A percentile compares a stretch with the other conserved stretches of the same genome.
Evolutionary conservation across 352 stramenopile genomes (phyloP).

Genomic region (Phytophthora boehmeriae): DNA sequence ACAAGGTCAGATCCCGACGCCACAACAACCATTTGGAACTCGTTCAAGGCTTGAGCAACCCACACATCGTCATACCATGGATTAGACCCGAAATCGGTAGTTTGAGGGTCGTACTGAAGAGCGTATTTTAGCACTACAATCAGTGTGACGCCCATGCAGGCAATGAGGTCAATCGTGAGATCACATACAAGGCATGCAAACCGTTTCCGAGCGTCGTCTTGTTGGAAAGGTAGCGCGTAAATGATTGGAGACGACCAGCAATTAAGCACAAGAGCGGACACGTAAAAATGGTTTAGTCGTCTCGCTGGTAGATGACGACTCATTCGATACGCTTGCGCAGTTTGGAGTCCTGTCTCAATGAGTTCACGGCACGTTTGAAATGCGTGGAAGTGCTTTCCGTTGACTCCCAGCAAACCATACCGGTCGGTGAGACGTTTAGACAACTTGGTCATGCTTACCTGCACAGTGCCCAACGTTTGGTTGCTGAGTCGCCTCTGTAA

Average conservation of each 20-base stretch:
- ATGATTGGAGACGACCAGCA: slow-evolving; percentile 19
- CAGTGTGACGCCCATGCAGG: slow-evolving; percentile 17
- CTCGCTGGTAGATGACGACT: slow-evolving; percentile 14
- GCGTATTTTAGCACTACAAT: slow-evolving; percentile 18
- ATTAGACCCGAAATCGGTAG: slow-evolving; percentile 10
- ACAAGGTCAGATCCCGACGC: slow-evolving; percentile 22
- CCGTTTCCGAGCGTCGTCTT: slow-evolving; percentile 7
- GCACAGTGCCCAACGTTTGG: not conserved
- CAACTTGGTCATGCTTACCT: not conserved
- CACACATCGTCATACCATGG: slow-evolving; percentile 20
- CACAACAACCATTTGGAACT: slow-evolving; percentile 26
- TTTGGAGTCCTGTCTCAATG: slow-evolving; percentile 19
- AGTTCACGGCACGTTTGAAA: slow-evolving; percentile 7
- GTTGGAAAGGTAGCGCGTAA: not conserved
- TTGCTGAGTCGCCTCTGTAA: no score
- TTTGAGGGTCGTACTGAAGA: slow-evolving; percentile 7
- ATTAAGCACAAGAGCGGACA: slow-evolving; percentile 16
- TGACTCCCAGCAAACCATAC: slow-evolving; percentile 18
- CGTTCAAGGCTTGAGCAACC: slow-evolving; percentile 11
- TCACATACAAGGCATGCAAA: slow-evolving; percentile 19
- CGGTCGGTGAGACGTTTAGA: slow-evolving; percentile 1
- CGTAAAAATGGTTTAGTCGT: slow-evolving; percentile 27
- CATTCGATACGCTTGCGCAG: slow-evolving; percentile 26
- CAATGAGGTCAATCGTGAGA: slow-evolving; percentile 8
- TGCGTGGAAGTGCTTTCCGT: slow-evolving; percentile 12